These are phyloP conservation scores for Otatea glauca DNA, from an alignment of 176 grass and related monocot species.

Conservation along the genomic window DNA sequence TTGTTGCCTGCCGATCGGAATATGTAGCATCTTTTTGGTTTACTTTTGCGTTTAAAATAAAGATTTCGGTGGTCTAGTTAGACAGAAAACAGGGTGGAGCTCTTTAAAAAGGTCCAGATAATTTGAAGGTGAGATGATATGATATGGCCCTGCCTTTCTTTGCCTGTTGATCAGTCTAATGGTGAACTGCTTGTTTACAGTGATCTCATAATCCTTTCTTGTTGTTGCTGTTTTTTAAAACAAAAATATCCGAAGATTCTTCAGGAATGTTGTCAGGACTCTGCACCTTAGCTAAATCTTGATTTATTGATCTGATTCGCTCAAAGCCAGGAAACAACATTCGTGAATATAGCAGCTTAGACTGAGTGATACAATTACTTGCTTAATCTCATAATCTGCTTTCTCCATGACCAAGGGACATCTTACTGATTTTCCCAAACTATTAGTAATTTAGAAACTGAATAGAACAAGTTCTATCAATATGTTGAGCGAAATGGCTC, in stretches of 20 bases:
- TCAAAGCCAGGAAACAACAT: background rate
- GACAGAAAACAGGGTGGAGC: background rate
- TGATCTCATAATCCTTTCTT: background rate
- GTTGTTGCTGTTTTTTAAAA: background rate
- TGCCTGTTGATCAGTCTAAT: no score
- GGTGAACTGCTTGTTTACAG: background rate
- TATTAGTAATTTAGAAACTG: background rate
- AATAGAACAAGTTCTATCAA: background rate
- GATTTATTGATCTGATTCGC: conserved; percentile 9
- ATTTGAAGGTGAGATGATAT: background rate
- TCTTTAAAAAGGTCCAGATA: background rate
- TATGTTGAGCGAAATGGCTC: background rate
- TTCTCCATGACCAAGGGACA: background rate
- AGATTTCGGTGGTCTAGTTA: background rate
- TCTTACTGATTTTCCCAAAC: background rate
- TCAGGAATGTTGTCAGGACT: background rate
- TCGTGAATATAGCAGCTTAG: background rate
- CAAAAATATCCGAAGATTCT: background rate
- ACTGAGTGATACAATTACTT: background rate
- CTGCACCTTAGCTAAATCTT: background rate
- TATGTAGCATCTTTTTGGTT: background rate
- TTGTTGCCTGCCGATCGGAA: background rate
- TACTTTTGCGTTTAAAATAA: background rate
- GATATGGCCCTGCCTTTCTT: no score
- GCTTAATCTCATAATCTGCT: no score